Evolutionary conservation across 805 yeast species (phyloP), one percentile per base, ranked within the genome.

Genomic region (Saccharomycopsis selenospora): DNA sequence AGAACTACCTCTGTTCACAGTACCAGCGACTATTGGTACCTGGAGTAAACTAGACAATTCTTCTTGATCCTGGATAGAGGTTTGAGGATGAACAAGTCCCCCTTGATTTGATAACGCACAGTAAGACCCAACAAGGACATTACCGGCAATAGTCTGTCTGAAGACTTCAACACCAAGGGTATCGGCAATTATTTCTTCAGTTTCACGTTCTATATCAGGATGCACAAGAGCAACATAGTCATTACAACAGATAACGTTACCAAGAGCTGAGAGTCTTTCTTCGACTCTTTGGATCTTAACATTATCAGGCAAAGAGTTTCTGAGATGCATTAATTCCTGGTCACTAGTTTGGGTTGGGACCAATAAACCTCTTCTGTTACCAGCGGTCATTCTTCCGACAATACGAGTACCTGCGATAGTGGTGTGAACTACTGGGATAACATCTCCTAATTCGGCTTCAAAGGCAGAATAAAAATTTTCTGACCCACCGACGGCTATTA

Each of bases 211-310:
- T 57, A 93, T 88, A 71, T 93, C 99, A 45, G 99, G 99, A 68
- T 93, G 99, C 47, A 93, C 99, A 56, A 93, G 77, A 3, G 99
- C 99, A 59, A 95, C 99, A 65, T 93, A 93, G 68, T 93, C 99
- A 68, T 93, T 93, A 71, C 98, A 91, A 70, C 98, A 91, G 62
- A 93, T 89, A 55, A 93, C 99, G 60, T 93, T 93, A 60, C 99
- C 99, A 57, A 93, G 72, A 11, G 99, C 99, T 46, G 96, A 85
- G 55, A 93, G 73, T 65, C 99, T 81, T 72, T 93, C 99, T 70
- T 93, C 99, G 36, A 95, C 96, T 67, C 99, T 80, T 71, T 93
- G 99, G 60, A 93, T 89, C 69, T 85, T 90, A 57, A 93, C 96
- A 45, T 82, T 68, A 61, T 93, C 99, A 13, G 99, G 99, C 59